phyloP scores from a whole-genome alignment of 2,329 filamentous ascomycete genomes.

The Sporothrix curviconia region DNA sequence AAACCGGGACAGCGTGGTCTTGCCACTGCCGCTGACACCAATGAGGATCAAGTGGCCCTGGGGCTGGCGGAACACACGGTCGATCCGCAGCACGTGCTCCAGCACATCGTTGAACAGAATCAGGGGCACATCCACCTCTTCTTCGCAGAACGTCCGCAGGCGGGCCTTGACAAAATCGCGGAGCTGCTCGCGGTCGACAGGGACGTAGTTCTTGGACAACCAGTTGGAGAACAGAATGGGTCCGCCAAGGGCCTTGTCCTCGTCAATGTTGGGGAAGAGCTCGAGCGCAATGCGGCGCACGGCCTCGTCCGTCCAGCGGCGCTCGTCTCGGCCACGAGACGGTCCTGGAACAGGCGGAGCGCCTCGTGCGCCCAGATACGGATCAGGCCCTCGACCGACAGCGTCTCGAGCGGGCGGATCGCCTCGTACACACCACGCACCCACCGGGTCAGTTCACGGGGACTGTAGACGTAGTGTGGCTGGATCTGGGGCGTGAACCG shows the following conservation, averaged over 20 bases:
- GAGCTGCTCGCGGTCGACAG: slow-evolving; percentile 89
- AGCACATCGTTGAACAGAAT: slow-evolving; percentile 99
- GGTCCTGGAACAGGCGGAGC: slow-evolving; percentile 91
- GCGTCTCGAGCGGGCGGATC: slow-evolving; percentile 80
- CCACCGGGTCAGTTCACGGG: slow-evolving; percentile 96
- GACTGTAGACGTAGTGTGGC: slow-evolving; percentile 98
- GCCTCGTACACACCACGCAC: slow-evolving; percentile 96
- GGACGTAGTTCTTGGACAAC: slow-evolving; percentile 97
- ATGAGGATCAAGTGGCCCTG: slow-evolving; percentile 98
- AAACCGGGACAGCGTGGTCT: slow-evolving; percentile 95
- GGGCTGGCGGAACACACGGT: slow-evolving; percentile 95
- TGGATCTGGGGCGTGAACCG: slow-evolving; percentile 95
- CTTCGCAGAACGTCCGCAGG: slow-evolving; percentile 96
- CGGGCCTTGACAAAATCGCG: slow-evolving; percentile 96
- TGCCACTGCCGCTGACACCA: slow-evolving; percentile 95
- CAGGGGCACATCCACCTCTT: slow-evolving; percentile 96
- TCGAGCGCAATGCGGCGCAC: slow-evolving; percentile 82
- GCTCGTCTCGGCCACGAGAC: slow-evolving; percentile 92
- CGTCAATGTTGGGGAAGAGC: slow-evolving; percentile 91
- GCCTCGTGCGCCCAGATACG: slow-evolving; percentile 99
- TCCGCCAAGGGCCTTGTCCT: slow-evolving; percentile 78
- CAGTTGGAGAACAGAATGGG: slow-evolving; percentile 99
- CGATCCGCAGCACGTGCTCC: slow-evolving; percentile 95
- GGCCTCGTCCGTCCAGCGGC: slow-evolving; percentile 87
- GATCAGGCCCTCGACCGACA: slow-evolving; percentile 84